Conservation (phyloP, 2,329 filamentous ascomycete genomes). For the Aspergillus sp. region DNA sequence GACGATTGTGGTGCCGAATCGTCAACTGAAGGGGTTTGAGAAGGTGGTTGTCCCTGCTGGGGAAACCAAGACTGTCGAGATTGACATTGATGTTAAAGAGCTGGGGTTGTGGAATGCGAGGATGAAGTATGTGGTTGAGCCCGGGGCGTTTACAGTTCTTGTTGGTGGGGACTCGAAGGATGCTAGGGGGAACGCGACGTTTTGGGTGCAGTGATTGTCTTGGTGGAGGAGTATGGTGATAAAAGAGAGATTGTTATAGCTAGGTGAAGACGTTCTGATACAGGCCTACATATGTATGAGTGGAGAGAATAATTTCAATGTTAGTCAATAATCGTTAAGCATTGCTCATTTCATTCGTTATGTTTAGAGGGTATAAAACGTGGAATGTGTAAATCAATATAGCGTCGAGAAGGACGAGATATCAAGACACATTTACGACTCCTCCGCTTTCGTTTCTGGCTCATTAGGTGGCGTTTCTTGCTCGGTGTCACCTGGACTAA, state of each 20-base stretch:
- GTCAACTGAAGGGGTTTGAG: constrained; percentile 64
- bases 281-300: background rate
- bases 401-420: background rate
- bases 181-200: constrained; percentile 34
- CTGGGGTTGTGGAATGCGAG: constrained; percentile 57
- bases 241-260: no score
- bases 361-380: background rate
- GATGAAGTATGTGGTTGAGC: constrained; percentile 74
- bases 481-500: background rate
- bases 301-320: background rate
- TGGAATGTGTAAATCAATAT: background rate
- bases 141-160: constrained; percentile 63
- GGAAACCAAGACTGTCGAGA: constrained; percentile 54
- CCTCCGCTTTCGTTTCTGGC: background rate
- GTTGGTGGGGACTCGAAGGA: constrained; percentile 55
- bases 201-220: constrained; percentile 24
- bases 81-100: constrained; percentile 53
- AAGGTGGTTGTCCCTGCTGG: constrained; percentile 64
- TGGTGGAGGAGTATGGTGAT: no score
- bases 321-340: background rate
- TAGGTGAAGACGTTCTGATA: background rate
- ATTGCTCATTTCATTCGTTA: background rate
- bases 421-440: background rate
- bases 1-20: constrained; percentile 64
- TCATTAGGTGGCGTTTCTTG: background rate